Base-by-base conservation (phyloP, 257 asterid genomes). In the Solanum ossicruentum region DNA sequence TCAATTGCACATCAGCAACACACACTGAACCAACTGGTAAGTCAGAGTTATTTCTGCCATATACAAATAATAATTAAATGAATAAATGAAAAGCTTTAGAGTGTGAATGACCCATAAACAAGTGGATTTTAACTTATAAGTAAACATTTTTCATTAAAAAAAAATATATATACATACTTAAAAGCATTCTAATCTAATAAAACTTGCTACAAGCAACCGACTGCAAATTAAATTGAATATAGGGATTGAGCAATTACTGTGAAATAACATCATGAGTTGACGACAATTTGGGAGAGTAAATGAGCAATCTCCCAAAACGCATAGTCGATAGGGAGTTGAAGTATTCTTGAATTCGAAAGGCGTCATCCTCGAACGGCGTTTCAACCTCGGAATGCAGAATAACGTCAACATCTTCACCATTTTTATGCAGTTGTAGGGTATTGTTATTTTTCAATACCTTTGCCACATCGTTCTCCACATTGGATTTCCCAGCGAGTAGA, bases 251-350 rank as follows among this genome's bases (percentile, higher is more conserved):
- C 20, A 73, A 84, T 36, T 89, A 96, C 99, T 84, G 89, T 2
- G 97, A 88, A 85, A 95, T 93, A 51, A 96, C 91, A 45, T 93
- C 98, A 43, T 93, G 98, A 32, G 99, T 96, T 57, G 99, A 96
- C 51, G 91, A 81, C 85, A 95, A 86, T 88, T 89, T 89, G 20
- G 97, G 95, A 45, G 99, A 92, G 89, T 91, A 93, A 87, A 96
- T 26, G 41, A 96, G 89, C 85, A 96, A 86, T 88, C 89, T 94
- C 49, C 98, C 99, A 66, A 93, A 91, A 21, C 89, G 84, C 75
- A 87, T 84, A 15, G 98, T 86, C 5, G 92, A 85, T 32, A 97
- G 93, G 32, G 85, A 85, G 83, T 87, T 83, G 89, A 94, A 88
- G 89, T 90, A 94, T 81, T 92, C 87, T 45, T 88, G 69, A 43